phyloP scores from a whole-genome alignment of 2,329 filamentous ascomycete genomes.

The Incumbomyces lentus region DNA sequence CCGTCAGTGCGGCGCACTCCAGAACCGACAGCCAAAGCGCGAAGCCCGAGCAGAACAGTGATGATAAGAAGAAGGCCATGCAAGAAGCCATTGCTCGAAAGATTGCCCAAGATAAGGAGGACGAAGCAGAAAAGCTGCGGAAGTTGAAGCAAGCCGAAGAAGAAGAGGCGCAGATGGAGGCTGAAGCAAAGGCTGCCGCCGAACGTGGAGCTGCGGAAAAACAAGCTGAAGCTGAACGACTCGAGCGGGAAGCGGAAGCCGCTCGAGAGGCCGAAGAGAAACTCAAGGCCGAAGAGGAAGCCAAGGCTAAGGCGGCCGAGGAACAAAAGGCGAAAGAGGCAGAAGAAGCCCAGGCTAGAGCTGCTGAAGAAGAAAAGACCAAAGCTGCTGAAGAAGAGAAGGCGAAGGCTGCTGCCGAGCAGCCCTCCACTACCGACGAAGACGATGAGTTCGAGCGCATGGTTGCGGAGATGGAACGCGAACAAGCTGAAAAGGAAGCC shows the following conservation, averaged over 20 bases:
- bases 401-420: constrained; percentile 28
- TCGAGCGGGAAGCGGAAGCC: constrained; percentile 13
- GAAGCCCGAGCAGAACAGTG: constrained; percentile 62
- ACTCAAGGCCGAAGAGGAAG: constrained; percentile 13
- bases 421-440: constrained; percentile 21
- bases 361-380: constrained; percentile 32
- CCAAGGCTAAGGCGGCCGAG: constrained; percentile 17
- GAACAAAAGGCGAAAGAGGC: constrained; percentile 18
- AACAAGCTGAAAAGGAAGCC: constrained; percentile 37
- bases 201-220: constrained; percentile 16
- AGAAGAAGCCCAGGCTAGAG: constrained; percentile 24
- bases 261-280: constrained; percentile 22
- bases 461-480: constrained; percentile 35
- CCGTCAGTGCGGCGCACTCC: constrained; percentile 51
- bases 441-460: constrained; percentile 34
- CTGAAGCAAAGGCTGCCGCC: constrained; percentile 35
- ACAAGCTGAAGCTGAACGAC: constrained; percentile 15
- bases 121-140: constrained; percentile 35
- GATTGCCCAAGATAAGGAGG: constrained; percentile 46
- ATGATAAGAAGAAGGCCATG: constrained; percentile 61
- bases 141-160: constrained; percentile 26
- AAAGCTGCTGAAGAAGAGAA: constrained; percentile 36
- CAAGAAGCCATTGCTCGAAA: constrained; percentile 42
- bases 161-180: constrained; percentile 29
- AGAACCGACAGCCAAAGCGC: constrained; percentile 60